A percentile compares a stretch with the other conserved stretches of the same genome.
Conservation (phyloP, 371 early-diverging fungal species). For the Zopfochytrium polystomum region DNA sequence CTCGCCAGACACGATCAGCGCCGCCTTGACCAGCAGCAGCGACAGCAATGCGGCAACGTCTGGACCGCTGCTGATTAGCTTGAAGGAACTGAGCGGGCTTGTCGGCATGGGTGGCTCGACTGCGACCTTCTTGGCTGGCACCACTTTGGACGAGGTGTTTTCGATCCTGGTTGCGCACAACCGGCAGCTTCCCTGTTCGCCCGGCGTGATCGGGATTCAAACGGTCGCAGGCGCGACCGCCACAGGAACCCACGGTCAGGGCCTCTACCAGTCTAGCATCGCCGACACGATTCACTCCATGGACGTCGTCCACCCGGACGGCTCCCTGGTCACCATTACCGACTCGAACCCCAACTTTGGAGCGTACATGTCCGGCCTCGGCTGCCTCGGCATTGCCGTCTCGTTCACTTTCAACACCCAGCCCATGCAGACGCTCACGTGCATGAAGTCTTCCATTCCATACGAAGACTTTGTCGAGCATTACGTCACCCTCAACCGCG, state of each 20-base stretch:
- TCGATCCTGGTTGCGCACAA: too few relatives aligned
- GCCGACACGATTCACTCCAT: slow-evolving; percentile 20
- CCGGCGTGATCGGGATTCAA: slow-evolving; percentile 33
- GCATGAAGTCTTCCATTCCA: slow-evolving; percentile 19
- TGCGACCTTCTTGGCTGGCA: too few relatives aligned
- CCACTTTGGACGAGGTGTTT: too few relatives aligned
- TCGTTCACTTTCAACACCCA: slow-evolving; percentile 14
- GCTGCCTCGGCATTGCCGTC: slow-evolving; percentile 22
- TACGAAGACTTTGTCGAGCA: slow-evolving; percentile 14
- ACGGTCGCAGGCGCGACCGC: slow-evolving; percentile 32
- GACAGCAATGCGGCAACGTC: too few relatives aligned
- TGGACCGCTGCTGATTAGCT: too few relatives aligned
- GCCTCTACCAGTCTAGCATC: slow-evolving; percentile 17
- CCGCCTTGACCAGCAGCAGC: too few relatives aligned
- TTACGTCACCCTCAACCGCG: slow-evolving; percentile 15
- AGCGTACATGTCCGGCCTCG: slow-evolving; percentile 21
- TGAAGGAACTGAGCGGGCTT: too few relatives aligned
- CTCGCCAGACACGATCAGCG: too few relatives aligned
- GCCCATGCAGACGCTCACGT: slow-evolving; percentile 16
- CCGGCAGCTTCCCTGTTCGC: too few relatives aligned
- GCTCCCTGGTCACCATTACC: slow-evolving; percentile 13
- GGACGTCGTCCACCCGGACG: slow-evolving; percentile 23
- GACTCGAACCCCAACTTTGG: slow-evolving; percentile 16
- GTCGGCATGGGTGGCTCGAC: too few relatives aligned
- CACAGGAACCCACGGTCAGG: slow-evolving; percentile 37